phyloP scores from a whole-genome alignment of 495 filamentous ascomycete genomes.

The Entonaema liquescens region DNA sequence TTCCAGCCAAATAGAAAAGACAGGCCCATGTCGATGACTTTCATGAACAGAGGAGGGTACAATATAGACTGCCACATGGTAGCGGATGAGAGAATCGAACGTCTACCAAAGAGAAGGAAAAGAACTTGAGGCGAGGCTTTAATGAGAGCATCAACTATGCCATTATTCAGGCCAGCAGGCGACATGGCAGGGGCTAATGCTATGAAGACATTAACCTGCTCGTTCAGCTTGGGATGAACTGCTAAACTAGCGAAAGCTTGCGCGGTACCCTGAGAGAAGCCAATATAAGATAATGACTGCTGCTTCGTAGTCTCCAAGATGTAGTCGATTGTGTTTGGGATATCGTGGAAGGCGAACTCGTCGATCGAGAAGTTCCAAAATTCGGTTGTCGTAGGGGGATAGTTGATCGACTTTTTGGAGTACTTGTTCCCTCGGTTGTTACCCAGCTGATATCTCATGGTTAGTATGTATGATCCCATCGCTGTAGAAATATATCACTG shows the following conservation, averaged over 20 bases:
- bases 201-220: constrained; percentile 95
- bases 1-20: constrained; percentile 89
- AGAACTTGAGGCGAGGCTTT: constrained; percentile 94
- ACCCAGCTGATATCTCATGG: constrained; percentile 66
- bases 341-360: constrained; percentile 97
- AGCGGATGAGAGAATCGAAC: constrained; percentile 88
- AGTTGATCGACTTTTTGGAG: constrained; percentile 86
- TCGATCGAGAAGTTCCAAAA: constrained; percentile 99
- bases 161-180: constrained; percentile 86
- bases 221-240: constrained; percentile 90
- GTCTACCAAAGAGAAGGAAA: constrained; percentile 93
- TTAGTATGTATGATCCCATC: constrained; percentile 5
- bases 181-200: constrained; percentile 98
- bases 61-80: constrained; percentile 98
- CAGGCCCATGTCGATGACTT: constrained; percentile 84
- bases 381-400: constrained; percentile 73
- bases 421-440: constrained; percentile 99
- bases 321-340: constrained; percentile 92
- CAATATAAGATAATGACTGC: constrained; percentile 90
- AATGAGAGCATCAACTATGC: constrained; percentile 88
- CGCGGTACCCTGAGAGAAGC: constrained; percentile 95
- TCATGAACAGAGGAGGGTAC: constrained; percentile 93
- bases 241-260: constrained; percentile 96
- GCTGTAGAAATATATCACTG: neutral
- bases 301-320: constrained; percentile 85